Evolutionary conservation across 768 basidiomycete species (phyloP).

Genomic region (Amanita rubescens): DNA sequence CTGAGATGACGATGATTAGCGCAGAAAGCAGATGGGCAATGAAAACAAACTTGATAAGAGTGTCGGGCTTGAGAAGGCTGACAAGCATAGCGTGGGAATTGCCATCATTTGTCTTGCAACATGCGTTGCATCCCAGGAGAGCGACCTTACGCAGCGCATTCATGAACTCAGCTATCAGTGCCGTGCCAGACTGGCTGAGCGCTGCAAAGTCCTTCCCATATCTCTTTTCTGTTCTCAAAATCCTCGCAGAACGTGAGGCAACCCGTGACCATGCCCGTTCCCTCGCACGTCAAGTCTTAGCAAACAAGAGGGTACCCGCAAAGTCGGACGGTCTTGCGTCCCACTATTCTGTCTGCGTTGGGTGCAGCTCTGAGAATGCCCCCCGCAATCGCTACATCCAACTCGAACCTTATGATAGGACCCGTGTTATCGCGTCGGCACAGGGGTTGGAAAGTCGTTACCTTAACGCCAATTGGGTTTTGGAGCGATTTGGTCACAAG

Average conservation of each 20-base stretch:
- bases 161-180: slow-evolving; percentile 9
- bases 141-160: no score
- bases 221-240: slow-evolving; percentile 23
- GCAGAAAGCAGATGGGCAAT: not conserved
- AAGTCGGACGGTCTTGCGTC: slow-evolving; percentile 12
- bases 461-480: slow-evolving; percentile 83
- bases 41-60: slow-evolving; percentile 44
- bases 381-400: slow-evolving; percentile 63
- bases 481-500: slow-evolving; percentile 61
- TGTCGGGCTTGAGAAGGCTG: slow-evolving; percentile 34
- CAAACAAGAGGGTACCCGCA: slow-evolving; percentile 14
- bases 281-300: slow-evolving; percentile 17
- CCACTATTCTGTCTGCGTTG: slow-evolving; percentile 54
- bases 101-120: no score
- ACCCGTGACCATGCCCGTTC: slow-evolving; percentile 24
- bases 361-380: slow-evolving; percentile 34
- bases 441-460: slow-evolving; percentile 40
- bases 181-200: slow-evolving; percentile 26
- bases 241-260: slow-evolving; percentile 29
- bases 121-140: no score
- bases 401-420: slow-evolving; percentile 77
- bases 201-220: slow-evolving; percentile 16
- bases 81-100: slow-evolving; percentile 1
- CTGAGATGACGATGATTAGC: slow-evolving; percentile 26
- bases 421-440: slow-evolving; percentile 44